Evolutionary conservation across 139 green algal genomes (phyloP).

Genomic region (Dunaliella sp.): DNA sequence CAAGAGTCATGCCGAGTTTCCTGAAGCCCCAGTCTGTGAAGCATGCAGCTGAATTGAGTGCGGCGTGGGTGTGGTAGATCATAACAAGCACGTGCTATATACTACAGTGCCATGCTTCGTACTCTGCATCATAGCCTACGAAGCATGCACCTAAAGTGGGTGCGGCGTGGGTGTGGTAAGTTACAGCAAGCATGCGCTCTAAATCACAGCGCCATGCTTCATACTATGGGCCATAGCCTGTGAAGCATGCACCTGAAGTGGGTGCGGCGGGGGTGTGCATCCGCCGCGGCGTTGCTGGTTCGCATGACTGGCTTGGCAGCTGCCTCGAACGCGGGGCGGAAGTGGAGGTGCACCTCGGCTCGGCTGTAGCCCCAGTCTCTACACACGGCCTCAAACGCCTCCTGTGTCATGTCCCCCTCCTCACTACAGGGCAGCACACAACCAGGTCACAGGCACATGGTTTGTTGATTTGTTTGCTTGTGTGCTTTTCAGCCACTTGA

Average conservation of each 20-base stretch:
- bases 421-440: slow-evolving; percentile 8
- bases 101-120: too few relatives aligned
- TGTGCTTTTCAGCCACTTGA: background rate
- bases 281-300: background rate
- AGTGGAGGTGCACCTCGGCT: slow-evolving; percentile 10
- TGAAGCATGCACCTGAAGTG: background rate
- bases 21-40: background rate
- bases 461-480: too few relatives aligned
- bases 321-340: background rate
- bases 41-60: background rate
- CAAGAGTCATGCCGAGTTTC: too few relatives aligned
- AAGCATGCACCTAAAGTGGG: background rate
- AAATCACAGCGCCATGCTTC: too few relatives aligned
- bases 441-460: too few relatives aligned
- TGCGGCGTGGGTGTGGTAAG: too few relatives aligned
- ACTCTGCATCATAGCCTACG: background rate
- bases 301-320: background rate
- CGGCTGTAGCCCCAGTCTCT: slow-evolving; percentile 5
- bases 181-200: background rate
- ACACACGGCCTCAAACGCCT: slow-evolving; percentile 11
- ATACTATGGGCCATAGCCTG: too few relatives aligned
- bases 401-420: background rate
- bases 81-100: background rate
- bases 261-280: background rate
- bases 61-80: too few relatives aligned